Base-by-base conservation (phyloP, 257 asterid genomes). In the Ajuga chamaepitys region DNA sequence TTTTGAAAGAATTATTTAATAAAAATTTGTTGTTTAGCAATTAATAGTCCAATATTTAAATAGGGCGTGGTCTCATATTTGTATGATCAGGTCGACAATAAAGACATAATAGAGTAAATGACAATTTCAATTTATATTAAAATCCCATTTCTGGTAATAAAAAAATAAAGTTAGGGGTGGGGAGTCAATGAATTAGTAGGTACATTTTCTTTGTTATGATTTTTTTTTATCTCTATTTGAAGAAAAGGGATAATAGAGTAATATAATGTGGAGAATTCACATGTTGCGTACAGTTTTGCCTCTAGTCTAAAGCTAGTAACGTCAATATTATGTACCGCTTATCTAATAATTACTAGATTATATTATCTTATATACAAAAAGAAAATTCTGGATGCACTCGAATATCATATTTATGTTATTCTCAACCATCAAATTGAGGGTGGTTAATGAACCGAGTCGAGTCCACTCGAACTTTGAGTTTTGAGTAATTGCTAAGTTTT, bases 181-280 rank as follows among this genome's bases (percentile, higher is more conserved):
- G 62, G 34, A 65, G 77, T 66, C 64, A 72, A 66, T 10, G 34
- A 50, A 55, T 70, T 70, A 28, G 75, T 50, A 52, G 61, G 51
- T 48, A 64, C 38, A 32, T 8, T 53, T 16, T 22, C 13, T 13
- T 24, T 51, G 50, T 51, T 35, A 11, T 38, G 11, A 18, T 8
- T 5, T 20, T 24, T 25, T 13, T 50, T 4, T 54, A 26, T 65
- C 20, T 34, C n/a, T n/a, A n/a, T 50, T 13, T 56, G 50, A 50
- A 32, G 30, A 2, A 32, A 2, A 11, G 34, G 34, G 34, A n/a
- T 38, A 5, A 18, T 18, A 11, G 20, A 14, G 2, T 20, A 11
- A 17, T 17, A 10, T 56, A 42, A 40, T 37, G 24, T 44, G 22
- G 30, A 45, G 51, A 48, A 16, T 4, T 67, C 66, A 35, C 54